These are phyloP conservation scores for Fusarium papillatum DNA, from an alignment of 2,329 filamentous ascomycete genomes.

Conservation along the genomic window DNA sequence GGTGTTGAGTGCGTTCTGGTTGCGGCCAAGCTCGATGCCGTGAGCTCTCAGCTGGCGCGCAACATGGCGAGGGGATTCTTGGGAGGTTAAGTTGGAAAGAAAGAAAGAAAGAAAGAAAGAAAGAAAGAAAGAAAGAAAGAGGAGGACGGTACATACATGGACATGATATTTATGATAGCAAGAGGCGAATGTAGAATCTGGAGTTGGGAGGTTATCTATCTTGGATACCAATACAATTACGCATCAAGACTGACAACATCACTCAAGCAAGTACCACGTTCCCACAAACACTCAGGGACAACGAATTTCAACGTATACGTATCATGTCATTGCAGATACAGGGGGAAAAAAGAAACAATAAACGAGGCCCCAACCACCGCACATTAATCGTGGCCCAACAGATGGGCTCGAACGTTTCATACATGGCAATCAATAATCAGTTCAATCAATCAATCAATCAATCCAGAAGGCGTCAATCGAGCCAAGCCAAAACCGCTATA, in stretches of 20 bases:
- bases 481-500: conserved; percentile 11
- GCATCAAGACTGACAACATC: not conserved
- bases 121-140: not conserved
- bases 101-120: not conserved
- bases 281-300: not conserved
- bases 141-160: not conserved
- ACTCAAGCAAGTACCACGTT: not conserved
- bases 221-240: conserved; percentile 4
- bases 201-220: not conserved
- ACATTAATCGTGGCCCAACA: conserved; percentile 26
- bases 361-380: conserved; percentile 13
- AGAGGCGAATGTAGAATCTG: not conserved
- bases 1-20: conserved; percentile 79
- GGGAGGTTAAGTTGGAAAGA: conserved; percentile 29
- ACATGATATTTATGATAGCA: not conserved
- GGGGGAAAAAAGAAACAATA: not conserved
- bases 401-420: conserved; percentile 17
- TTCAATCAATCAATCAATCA: conserved; percentile 7
- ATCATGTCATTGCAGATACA: conserved; percentile 24
- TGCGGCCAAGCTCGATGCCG: conserved; percentile 82
- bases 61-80: conserved; percentile 78
- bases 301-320: not conserved
- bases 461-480: conserved; percentile 8
- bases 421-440: conserved; percentile 18
- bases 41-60: conserved; percentile 73